Percentiles rank a stretch among this genome's conserved stretches.
Evolutionary conservation across 768 basidiomycete genomes (phyloP).

Genomic region (Suillus bovinus): DNA sequence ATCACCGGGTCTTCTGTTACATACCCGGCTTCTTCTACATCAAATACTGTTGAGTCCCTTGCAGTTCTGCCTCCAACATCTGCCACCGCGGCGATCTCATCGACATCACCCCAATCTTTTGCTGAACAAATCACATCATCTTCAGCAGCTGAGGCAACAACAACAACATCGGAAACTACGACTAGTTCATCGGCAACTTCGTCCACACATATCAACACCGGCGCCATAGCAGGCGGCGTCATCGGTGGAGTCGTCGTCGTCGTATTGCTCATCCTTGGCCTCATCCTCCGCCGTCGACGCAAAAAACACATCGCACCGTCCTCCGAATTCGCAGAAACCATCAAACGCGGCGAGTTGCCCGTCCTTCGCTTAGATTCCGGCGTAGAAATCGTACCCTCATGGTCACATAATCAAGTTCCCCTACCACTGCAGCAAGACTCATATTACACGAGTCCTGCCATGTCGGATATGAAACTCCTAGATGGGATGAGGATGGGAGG

Average conservation of each 20-base stretch:
- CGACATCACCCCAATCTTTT: not conserved
- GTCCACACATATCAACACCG: conserved; percentile 30
- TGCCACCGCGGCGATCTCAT: not conserved
- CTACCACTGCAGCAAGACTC: conserved; percentile 18
- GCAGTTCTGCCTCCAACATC: no score
- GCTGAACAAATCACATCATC: not conserved
- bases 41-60: no score
- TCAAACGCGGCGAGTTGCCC: conserved; percentile 23
- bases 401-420: conserved; percentile 9
- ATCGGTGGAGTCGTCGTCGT: conserved; percentile 49
- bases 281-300: conserved; percentile 41
- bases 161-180: conserved; percentile 7
- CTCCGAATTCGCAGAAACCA: conserved; percentile 50
- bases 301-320: conserved; percentile 54
- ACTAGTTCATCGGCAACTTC: not conserved
- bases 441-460: conserved; percentile 8
- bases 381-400: conserved; percentile 14
- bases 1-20: not conserved
- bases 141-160: not conserved
- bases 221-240: conserved; percentile 54
- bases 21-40: no score
- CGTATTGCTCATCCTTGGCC: conserved; percentile 32
- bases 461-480: conserved; percentile 15
- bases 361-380: conserved; percentile 30
- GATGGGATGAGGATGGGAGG: conserved; percentile 16